phyloP scores from a whole-genome alignment of 169 alveolate species.

The Eimeria necatrix region DNA sequence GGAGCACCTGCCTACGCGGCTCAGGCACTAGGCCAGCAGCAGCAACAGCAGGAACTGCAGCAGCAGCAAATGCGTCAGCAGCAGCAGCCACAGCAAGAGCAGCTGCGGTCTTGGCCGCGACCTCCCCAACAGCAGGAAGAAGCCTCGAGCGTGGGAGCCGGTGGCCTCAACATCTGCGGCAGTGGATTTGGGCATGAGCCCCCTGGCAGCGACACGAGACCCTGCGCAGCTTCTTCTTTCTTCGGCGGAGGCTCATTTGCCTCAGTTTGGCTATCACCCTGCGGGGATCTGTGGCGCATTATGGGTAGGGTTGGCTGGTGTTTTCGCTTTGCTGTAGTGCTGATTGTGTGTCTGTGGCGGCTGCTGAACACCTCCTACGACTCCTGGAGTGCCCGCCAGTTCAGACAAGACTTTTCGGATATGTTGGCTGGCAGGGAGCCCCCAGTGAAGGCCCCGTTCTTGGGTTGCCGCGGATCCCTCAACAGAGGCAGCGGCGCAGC shows the following conservation, averaged over 20 bases:
- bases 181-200: not conserved
- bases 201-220: not conserved
- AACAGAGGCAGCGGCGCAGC: not conserved
- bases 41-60: constrained; percentile 21
- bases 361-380: constrained; percentile 73
- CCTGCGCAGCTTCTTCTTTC: constrained; percentile 23
- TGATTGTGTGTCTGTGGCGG: constrained; percentile 57
- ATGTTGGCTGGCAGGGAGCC: constrained; percentile 14
- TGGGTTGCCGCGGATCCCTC: not conserved
- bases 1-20: not conserved
- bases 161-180: not conserved
- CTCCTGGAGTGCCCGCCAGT: constrained; percentile 66
- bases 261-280: not conserved
- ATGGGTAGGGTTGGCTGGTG: constrained; percentile 8
- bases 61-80: not conserved
- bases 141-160: not conserved
- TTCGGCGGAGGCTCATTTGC: not conserved
- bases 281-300: not conserved
- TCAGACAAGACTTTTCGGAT: constrained; percentile 11
- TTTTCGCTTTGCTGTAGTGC: constrained; percentile 45
- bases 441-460: not conserved
- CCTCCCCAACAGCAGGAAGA: constrained; percentile 38
- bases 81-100: constrained; percentile 23
- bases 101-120: constrained; percentile 20
- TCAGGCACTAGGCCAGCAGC: not conserved